phyloP scores from a whole-genome alignment of 352 stramenopile species.

The Phytopythium helicoides region DNA sequence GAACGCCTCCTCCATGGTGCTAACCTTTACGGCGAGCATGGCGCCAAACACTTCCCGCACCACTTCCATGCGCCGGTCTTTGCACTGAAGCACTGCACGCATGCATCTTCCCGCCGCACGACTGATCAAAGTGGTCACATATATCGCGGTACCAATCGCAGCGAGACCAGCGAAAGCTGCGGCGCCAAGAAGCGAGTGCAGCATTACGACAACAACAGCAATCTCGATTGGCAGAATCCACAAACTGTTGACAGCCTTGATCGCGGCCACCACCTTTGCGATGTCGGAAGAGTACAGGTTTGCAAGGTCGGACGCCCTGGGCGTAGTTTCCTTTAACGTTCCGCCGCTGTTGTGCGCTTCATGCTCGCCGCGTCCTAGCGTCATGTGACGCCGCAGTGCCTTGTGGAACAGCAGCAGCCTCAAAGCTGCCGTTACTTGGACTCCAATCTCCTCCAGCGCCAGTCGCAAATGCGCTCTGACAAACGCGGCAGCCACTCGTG shows the following conservation, averaged over 20 bases:
- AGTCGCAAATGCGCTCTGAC: conserved; percentile 21
- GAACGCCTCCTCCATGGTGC: conserved; percentile 88
- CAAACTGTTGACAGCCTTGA: conserved; percentile 37
- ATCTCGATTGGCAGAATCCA: conserved; percentile 55
- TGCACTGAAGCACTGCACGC: conserved; percentile 73
- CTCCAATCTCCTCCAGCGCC: conserved; percentile 19
- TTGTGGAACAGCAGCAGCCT: conserved; percentile 46
- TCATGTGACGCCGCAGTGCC: conserved; percentile 23
- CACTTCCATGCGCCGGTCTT: conserved; percentile 88
- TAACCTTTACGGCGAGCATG: conserved; percentile 96
- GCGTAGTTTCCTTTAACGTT: not conserved
- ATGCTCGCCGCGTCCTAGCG: conserved; percentile 11
- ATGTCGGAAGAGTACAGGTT: conserved; percentile 94
- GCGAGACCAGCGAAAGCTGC: conserved; percentile 40
- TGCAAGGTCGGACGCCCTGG: conserved; percentile 63
- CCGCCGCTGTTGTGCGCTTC: conserved; percentile 15
- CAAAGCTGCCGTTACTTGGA: conserved; percentile 30
- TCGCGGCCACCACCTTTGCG: conserved; percentile 40
- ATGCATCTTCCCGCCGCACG: conserved; percentile 49
- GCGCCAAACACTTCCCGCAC: conserved; percentile 91
- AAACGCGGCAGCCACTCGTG: conserved; percentile 26
- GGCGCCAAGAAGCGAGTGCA: conserved; percentile 32
- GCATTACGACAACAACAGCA: conserved; percentile 28
- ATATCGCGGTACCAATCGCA: conserved; percentile 27
- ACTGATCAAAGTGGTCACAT: conserved; percentile 52